Conservation (phyloP, 495 filamentous ascomycete genomes). For the Amorphotheca resinae region DNA sequence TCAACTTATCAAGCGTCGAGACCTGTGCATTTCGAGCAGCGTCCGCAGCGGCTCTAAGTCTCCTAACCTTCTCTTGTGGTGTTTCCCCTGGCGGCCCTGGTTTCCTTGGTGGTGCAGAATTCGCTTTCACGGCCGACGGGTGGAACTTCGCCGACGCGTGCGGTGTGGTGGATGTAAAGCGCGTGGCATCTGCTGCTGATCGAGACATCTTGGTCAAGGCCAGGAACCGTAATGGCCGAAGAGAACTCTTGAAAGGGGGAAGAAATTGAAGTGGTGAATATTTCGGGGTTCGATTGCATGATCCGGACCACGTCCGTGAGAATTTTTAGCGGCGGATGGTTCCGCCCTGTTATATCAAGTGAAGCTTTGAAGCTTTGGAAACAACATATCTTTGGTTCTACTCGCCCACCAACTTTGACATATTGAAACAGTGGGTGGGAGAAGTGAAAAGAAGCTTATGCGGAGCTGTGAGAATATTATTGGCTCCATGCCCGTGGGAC, state of each 20-base stretch:
- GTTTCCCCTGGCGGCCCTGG: conserved; percentile 45
- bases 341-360: no score
- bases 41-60: conserved; percentile 69
- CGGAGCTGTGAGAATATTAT: no score
- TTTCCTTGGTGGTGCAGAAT: conserved; percentile 21
- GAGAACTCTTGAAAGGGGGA: no score
- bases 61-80: conserved; percentile 75
- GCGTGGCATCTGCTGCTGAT: conserved; percentile 83
- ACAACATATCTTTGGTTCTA: no score
- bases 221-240: neutral
- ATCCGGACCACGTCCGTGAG: no score
- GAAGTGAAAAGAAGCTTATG: no score
- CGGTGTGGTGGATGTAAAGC: conserved; percentile 86
- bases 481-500: no score
- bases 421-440: no score
- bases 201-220: conserved; percentile 48
- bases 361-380: no score
- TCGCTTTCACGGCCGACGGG: conserved; percentile 18
- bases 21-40: conserved; percentile 53
- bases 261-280: neutral
- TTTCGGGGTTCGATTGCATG: no score
- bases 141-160: conserved; percentile 62
- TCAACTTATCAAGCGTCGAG: conserved; percentile 53
- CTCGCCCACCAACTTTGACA: no score
- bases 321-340: conserved; percentile 23